Base-by-base conservation (phyloP, 1,139 yeast species). In the Scheffersomyces cryptocercus region DNA sequence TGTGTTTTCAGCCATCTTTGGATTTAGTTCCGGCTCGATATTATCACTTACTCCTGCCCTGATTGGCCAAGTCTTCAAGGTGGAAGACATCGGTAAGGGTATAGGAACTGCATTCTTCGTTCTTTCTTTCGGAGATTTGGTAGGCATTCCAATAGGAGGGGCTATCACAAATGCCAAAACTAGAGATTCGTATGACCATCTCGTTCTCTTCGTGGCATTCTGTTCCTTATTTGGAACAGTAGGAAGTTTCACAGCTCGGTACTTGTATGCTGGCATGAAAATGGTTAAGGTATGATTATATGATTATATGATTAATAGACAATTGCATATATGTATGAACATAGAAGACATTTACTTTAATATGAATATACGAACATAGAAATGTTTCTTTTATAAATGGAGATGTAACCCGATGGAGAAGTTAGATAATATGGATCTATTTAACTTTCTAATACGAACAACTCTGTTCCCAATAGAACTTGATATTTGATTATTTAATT, bases 111-210 rank as follows among this genome's bases (percentile, higher is more conserved):
- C 65, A 5, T 68, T 62, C 47, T 65, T 61, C 46, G 62, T 61
- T 29, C 59, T 66, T 41, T 61, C 70, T 45, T 54, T 62, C 46
- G 68, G 70, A 14, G 67, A 68, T 45, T 58, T 68, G 37, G 47
- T 65, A 26, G 72, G 72, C 0, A 61, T 68, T 12, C 72, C 72
- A 1, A 57, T 68, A 43, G 72, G 70, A 5, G 71, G 73, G 1
- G 72, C 71, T 14, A 65, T 68, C 20, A 61, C 62, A 3, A 59
- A 54, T 12, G 34, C 49, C 24, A 54, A 55, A 5, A 45, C 57
- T 4, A 34, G 45, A n/a, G 47, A 49, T 14, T 50, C 58, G 20
- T 67, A 49, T 42, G 67, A 66, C 38, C 48, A 65, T 43, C 51
- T 67, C 53, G 70, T 65, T 7, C 52, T 62, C 4, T 65, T 66